Base-by-base conservation (phyloP, 768 basidiomycete species). In the Termitomyces sp. region DNA sequence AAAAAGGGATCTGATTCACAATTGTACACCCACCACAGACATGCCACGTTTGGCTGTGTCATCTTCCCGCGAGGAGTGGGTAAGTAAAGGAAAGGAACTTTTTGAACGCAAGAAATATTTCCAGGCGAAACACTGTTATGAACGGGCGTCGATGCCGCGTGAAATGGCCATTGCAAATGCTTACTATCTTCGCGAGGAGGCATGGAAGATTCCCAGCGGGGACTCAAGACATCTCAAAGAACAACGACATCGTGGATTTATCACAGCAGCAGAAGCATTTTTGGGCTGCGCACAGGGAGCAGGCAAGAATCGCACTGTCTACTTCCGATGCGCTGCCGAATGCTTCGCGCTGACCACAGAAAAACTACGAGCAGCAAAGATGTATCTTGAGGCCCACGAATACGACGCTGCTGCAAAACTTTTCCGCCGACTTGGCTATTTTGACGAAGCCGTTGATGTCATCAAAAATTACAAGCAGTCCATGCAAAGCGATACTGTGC, bases 71-170 rank as follows among this genome's bases (percentile, higher is more conserved):
- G 72, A 71, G 42, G 73, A 76, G 53, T 77, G 76, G 75, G 71
- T 65, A 32, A 62, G 59, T 8, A 65, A 67, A 47, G 77, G 72
- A 9, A 68, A 64, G 23, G 67, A 66, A 16, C 59, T 76, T 31
- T 79, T 77, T 49, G 65, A 70, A 10, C 71, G 78, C 52, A 71
- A 77, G 37, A 71, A 73, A 38, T 87, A 80, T 59, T 63, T 72
- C 3, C 81, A 86, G 58, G 83, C 86, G 0, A 77, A 75, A 71
- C 73, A 81, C 45, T 82, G 81, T 55, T 85, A 78, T 43, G 74
- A 77, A 46, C 75, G 78, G 4, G 86, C 86, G 1, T 68, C 59
- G 2, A 63, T 73, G 45, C 67, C 59, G 0, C 74, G 74, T 16
- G 75, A 85, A 66, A 76, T 68, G 16, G 73, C 67, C 3, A 74